Evolutionary conservation across 2,329 filamentous ascomycete species (phyloP).

Genomic region (Epichloe gansuensis): DNA sequence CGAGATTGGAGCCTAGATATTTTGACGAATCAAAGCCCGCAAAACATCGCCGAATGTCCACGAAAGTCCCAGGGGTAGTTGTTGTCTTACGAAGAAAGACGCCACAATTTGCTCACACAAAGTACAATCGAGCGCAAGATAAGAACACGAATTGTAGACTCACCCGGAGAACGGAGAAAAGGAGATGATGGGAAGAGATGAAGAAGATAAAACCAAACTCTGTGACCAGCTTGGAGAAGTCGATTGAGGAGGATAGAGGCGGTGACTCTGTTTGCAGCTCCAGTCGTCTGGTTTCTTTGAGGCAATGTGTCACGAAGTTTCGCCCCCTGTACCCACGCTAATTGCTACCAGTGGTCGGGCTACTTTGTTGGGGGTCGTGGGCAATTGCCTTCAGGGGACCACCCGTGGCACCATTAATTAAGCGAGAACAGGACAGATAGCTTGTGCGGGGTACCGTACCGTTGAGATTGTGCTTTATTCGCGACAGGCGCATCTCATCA

Average conservation of each 20-base stretch:
- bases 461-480: background rate
- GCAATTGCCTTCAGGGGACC: background rate
- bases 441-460: background rate
- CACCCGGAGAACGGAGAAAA: background rate
- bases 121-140: background rate
- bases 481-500: no score
- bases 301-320: constrained; percentile 23
- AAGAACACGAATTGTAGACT: background rate
- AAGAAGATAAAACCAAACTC: background rate
- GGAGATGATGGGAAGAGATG: constrained; percentile 1
- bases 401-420: constrained; percentile 1
- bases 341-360: background rate
- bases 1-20: no score
- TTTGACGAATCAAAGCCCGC: background rate
- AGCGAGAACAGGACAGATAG: constrained; percentile 2
- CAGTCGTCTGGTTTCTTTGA: constrained; percentile 17
- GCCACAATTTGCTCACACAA: background rate
- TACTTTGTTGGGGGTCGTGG: background rate
- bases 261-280: background rate
- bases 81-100: background rate
- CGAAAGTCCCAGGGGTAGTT: background rate
- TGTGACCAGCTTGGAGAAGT: background rate
- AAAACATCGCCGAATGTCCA: background rate
- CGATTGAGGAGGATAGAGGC: constrained; percentile 2
- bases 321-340: background rate